Evolutionary conservation across 1,284 basidiomycete species (phyloP).

Genomic region (Ceratobasidium sp.): DNA sequence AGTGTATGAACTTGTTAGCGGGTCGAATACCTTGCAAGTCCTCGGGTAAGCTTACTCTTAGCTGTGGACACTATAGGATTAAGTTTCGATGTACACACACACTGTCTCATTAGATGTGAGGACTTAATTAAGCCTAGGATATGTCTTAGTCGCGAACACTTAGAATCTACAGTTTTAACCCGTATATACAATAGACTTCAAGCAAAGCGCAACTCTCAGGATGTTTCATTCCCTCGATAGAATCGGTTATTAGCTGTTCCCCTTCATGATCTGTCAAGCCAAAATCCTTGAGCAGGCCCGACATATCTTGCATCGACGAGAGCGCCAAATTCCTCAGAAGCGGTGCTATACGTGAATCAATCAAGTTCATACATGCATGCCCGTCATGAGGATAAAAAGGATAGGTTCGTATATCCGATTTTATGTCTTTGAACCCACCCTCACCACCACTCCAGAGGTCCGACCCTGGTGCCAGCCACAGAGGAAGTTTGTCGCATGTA

Average conservation of each 20-base stretch:
- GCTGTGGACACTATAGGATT: too few relatives aligned
- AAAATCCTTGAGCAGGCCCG: background rate
- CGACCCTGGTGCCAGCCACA: background rate
- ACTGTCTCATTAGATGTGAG: too few relatives aligned
- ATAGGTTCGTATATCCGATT: background rate
- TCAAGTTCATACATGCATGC: background rate
- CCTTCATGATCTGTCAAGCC: background rate
- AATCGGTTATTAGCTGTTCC: background rate
- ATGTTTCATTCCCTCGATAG: background rate
- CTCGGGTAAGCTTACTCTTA: too few relatives aligned
- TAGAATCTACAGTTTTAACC: background rate
- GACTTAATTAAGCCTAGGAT: too few relatives aligned
- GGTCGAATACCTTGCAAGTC: too few relatives aligned
- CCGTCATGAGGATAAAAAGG: background rate
- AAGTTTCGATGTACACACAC: too few relatives aligned
- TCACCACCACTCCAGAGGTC: background rate
- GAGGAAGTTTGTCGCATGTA: background rate
- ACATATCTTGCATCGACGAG: background rate
- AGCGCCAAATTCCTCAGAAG: background rate
- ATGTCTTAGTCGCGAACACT: too few relatives aligned
- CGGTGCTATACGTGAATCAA: background rate
- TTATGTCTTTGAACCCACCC: background rate
- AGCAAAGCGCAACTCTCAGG: background rate
- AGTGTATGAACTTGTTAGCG: too few relatives aligned
- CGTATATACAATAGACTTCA: conserved; percentile 4